Evolutionary conservation across 306 rosid species (phyloP).

Genomic region (Boehmeria nivea): DNA sequence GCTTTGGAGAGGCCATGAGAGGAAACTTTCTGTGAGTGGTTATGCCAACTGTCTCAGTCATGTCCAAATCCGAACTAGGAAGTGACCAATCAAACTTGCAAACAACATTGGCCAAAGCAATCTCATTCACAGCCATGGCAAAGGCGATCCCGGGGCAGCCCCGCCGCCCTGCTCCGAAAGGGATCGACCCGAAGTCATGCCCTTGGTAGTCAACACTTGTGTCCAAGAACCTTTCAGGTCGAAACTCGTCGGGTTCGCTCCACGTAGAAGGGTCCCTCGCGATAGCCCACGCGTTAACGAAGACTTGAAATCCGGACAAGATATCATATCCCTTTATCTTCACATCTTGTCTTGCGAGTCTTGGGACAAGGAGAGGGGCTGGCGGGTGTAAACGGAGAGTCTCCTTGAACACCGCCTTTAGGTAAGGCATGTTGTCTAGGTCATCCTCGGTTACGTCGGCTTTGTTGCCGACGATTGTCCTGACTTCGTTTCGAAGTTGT

Average conservation of each 20-base stretch:
- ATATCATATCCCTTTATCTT: conserved; percentile 18
- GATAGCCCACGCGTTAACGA: conserved; percentile 34
- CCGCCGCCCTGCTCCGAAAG: conserved; percentile 46
- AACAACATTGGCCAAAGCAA: conserved; percentile 27
- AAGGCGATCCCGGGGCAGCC: conserved; percentile 32
- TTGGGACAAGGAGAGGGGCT: conserved; percentile 33
- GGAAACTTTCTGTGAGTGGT: neutral
- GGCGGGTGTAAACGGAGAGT: conserved; percentile 39
- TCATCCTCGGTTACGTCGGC: conserved; percentile 29
- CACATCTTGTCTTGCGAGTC: conserved; percentile 20
- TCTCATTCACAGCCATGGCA: conserved; percentile 17
- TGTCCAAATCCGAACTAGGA: conserved; percentile 9
- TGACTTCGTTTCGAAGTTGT: conserved; percentile 29
- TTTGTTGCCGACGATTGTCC: neutral
- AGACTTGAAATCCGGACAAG: neutral
- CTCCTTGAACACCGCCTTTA: conserved; percentile 48
- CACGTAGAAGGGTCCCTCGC: conserved; percentile 35
- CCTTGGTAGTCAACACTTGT: conserved; percentile 25
- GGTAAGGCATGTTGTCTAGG: conserved; percentile 29
- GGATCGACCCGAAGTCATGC: conserved; percentile 25
- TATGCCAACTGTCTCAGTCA: neutral
- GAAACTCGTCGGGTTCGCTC: conserved; percentile 30
- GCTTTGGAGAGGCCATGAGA: too few species aligned
- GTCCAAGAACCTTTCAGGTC: conserved; percentile 32
- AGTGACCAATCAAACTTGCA: conserved; percentile 22